Evolutionary conservation across 148 eudicot genomes (phyloP), one percentile per base, ranked within the genome.

Genomic region (Cornus florida): DNA sequence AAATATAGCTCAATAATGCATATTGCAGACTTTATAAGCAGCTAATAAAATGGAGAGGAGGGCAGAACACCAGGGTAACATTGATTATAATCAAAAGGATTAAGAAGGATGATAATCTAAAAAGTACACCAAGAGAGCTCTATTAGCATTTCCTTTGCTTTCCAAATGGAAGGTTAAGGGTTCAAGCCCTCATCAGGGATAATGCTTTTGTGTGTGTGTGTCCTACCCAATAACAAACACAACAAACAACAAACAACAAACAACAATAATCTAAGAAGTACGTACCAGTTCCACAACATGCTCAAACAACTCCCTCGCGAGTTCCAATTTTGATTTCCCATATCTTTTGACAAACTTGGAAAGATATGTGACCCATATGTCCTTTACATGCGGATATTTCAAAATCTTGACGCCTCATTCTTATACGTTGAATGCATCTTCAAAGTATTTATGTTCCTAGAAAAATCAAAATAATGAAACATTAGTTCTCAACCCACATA

Each of bases 401-500:
- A 96, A 96, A 74, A 96, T 96, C 89, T 93, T 94, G 74, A 92
- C 94, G 19, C 99, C 99, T 85, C 98, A 87, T 89, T 96, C 98
- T 79, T 96, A 96, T 28, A 96, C 98, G 84, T 93, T 93, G 80
- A 96, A 96, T 43, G 99, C 94, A 84, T 94, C 99, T 86, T 94
- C 99, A 77, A 96, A 96, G 83, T 94, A 96, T 74, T 90, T 94
- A 59, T 96, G 89, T 74, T 92, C 97, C 99, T 95, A 81, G 50
- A 78, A 41, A 81, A 24, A 74, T 19, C 43, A 48, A 82, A 53
- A 77, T 32, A 10, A 75, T 32, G 77, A 35, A 24, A 64, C 12
- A 60, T 86, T 20, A 80, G 56, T 56, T 59, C 75, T 67, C 65
- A 6, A 33, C 1, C 62, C 39, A 64, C 2, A 7, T 32, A 73